Evolutionary conservation across 768 basidiomycete species (phyloP).

Genomic region (Lactarius vividus): DNA sequence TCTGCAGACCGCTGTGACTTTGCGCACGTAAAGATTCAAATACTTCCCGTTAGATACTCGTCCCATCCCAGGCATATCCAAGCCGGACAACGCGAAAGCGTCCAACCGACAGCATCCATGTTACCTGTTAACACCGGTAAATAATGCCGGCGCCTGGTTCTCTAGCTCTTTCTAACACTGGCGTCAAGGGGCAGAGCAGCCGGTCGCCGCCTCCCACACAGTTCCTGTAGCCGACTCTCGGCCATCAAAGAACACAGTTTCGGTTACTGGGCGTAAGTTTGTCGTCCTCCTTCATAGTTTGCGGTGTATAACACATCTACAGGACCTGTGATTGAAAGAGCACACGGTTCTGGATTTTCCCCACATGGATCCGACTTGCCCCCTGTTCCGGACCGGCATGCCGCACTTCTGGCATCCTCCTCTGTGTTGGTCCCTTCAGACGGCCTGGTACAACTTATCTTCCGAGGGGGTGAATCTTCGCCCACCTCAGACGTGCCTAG

Average conservation of each 20-base stretch:
- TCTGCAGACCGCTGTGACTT: conserved; percentile 28
- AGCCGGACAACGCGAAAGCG: neutral
- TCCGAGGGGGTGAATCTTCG: conserved; percentile 8
- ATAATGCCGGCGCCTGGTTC: neutral
- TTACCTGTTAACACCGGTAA: conserved; percentile 18
- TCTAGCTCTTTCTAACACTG: conserved; percentile 6
- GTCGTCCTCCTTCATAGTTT: neutral
- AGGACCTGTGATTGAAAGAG: neutral
- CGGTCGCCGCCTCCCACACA: neutral
- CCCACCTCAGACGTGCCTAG: conserved; percentile 25
- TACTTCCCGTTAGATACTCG: conserved; percentile 17
- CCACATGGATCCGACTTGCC: neutral
- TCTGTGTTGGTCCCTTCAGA: conserved; percentile 1
- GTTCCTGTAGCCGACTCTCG: neutral
- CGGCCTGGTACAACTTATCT: conserved; percentile 10
- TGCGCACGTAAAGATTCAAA: conserved; percentile 24
- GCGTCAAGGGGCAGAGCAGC: neutral
- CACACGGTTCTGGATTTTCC: neutral
- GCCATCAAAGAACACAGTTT: neutral
- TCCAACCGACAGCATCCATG: neutral
- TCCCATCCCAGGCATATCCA: neutral
- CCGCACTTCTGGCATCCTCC: neutral
- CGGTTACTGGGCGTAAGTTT: neutral
- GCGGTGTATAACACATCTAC: neutral
- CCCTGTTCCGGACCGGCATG: neutral